Evolutionary conservation across 2,329 filamentous ascomycete genomes (phyloP).

Genomic region (Calonectria pseudoturangicola): DNA sequence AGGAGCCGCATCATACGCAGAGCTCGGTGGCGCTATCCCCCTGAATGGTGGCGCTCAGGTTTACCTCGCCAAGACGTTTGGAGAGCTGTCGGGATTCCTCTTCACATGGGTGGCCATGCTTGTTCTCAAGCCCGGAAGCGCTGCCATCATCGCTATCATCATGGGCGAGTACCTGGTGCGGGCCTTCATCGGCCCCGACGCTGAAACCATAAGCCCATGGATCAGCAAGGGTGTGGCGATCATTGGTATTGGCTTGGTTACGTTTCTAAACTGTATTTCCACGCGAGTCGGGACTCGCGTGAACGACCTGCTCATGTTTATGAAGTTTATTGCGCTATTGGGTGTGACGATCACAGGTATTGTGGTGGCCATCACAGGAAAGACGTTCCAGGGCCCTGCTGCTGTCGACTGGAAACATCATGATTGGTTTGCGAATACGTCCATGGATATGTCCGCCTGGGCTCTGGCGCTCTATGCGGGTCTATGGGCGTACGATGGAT

Average conservation of each 20-base stretch:
- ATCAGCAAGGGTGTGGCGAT: conserved; percentile 92
- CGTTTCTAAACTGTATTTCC: conserved; percentile 91
- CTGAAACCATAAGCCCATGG: conserved; percentile 87
- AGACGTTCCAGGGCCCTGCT: conserved; percentile 83
- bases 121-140: conserved; percentile 93
- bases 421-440: conserved; percentile 93
- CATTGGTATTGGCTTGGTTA: conserved; percentile 84
- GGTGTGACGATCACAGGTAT: conserved; percentile 92
- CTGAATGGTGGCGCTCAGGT: conserved; percentile 95
- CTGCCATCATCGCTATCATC: conserved; percentile 97
- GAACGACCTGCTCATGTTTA: conserved; percentile 95
- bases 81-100: conserved; percentile 92
- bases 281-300: conserved; percentile 90
- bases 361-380: conserved; percentile 90
- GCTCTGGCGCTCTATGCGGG: conserved; percentile 96
- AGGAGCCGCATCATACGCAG: conserved; percentile 94
- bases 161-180: conserved; percentile 98
- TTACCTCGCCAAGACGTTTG: conserved; percentile 97
- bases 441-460: conserved; percentile 87
- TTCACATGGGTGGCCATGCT: conserved; percentile 98
- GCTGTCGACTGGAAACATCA: conserved; percentile 91
- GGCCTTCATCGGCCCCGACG: conserved; percentile 90
- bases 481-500: conserved; percentile 98
- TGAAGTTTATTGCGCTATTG: conserved; percentile 94
- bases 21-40: conserved; percentile 95